Conservation (phyloP, 2,329 filamentous ascomycete genomes). For the Aspergillus alliaceus region DNA sequence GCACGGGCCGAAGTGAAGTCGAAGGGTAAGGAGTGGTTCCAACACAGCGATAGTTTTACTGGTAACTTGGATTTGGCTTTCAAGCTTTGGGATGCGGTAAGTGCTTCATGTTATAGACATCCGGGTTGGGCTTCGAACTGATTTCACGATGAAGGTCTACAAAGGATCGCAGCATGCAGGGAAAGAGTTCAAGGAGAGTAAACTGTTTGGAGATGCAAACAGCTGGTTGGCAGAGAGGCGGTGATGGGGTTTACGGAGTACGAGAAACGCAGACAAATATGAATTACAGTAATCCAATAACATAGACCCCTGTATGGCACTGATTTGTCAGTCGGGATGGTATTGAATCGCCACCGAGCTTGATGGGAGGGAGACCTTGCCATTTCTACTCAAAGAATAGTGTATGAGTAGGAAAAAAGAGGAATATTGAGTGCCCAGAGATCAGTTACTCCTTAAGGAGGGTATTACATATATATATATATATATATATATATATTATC, state of each 20-base stretch:
- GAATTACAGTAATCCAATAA: not conserved
- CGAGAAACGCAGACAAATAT: not conserved
- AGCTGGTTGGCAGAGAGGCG: slow-evolving; percentile 54
- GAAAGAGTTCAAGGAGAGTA: slow-evolving; percentile 52
- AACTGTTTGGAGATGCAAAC: slow-evolving; percentile 60
- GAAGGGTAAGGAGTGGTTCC: slow-evolving; percentile 61
- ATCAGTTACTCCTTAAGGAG: not conserved
- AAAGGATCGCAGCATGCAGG: slow-evolving; percentile 58
- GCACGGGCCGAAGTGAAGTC: slow-evolving; percentile 52
- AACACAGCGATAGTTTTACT: slow-evolving; percentile 58
- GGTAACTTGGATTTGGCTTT: slow-evolving; percentile 62
- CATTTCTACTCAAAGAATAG: not conserved
- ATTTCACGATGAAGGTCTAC: slow-evolving; percentile 49
- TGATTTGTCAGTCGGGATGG: no score
- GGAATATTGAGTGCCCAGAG: not conserved
- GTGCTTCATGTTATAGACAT: slow-evolving; percentile 27
- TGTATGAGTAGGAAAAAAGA: not conserved
- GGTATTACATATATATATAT: no score
- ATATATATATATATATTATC: not conserved
- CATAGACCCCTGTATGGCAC: no score
- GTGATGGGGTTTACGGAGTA: slow-evolving; percentile 19
- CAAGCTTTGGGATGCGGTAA: slow-evolving; percentile 64
- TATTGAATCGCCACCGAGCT: not conserved
- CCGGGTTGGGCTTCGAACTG: not conserved
- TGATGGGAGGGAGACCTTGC: not conserved